phyloP scores from a whole-genome alignment of 2,329 filamentous ascomycete genomes.

The Ophiostoma triangulosporum region DNA sequence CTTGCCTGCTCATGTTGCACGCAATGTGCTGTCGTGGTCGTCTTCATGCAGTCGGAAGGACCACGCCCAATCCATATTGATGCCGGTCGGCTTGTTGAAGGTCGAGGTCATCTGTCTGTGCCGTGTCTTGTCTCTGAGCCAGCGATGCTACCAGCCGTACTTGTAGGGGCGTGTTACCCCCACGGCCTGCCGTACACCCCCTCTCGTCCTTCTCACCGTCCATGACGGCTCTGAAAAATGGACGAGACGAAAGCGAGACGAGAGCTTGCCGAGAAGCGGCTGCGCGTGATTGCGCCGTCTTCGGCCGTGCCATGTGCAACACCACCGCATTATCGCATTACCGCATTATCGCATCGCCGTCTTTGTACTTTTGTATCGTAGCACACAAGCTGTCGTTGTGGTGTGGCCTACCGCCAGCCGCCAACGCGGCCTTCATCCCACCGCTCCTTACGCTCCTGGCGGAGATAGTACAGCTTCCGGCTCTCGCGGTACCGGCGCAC shows the following conservation, averaged over 20 bases:
- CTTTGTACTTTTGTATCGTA: not conserved
- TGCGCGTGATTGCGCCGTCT: not conserved
- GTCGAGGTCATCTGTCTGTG: not conserved
- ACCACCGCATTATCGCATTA: not conserved
- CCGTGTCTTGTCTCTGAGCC: not conserved
- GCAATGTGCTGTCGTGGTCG: not conserved
- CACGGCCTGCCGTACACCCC: not conserved
- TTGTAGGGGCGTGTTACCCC: not conserved
- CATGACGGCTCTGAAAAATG: not conserved
- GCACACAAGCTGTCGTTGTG: not conserved
- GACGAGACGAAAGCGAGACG: not conserved
- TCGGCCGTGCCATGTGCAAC: not conserved
- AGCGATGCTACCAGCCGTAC: not conserved
- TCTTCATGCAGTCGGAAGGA: not conserved
- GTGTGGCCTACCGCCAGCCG: constrained; percentile 57
- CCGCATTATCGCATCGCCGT: not conserved
- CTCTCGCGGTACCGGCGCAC: constrained; percentile 69
- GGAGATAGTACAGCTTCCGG: constrained; percentile 62
- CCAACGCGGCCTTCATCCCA: constrained; percentile 96
- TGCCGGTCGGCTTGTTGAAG: not conserved
- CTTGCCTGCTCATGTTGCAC: not conserved
- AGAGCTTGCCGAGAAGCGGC: not conserved
- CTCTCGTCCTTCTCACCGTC: not conserved
- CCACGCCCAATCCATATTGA: not conserved
- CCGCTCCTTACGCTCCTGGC: constrained; percentile 75